phyloP scores from a whole-genome alignment of 257 asterid species.

The Lithospermum erythrorhizon region DNA sequence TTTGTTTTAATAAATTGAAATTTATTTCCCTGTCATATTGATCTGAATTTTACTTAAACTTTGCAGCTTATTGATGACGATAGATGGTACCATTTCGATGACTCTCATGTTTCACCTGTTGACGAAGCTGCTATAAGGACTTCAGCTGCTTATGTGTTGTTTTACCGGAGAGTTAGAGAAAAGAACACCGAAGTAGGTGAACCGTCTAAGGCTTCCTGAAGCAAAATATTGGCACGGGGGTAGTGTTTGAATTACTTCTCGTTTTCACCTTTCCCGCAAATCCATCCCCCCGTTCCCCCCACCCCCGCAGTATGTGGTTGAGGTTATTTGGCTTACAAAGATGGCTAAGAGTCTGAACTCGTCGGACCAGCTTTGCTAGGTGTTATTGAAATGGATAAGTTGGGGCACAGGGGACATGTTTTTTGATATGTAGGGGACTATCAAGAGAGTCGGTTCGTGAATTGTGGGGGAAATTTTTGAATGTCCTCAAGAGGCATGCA shows the following conservation, averaged over 20 bases:
- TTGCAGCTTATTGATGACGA: conserved; percentile 65
- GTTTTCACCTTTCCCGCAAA: neutral
- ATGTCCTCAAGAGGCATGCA: neutral
- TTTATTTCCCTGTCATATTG: neutral
- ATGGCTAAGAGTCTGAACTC: too few species aligned
- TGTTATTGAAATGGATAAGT: too few species aligned
- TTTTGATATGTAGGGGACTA: too few species aligned
- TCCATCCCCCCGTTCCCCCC: neutral
- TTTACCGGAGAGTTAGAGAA: conserved; percentile 59
- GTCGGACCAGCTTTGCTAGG: too few species aligned
- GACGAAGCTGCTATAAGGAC: conserved; percentile 67
- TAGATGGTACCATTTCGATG: conserved; percentile 85
- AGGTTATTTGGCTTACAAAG: neutral
- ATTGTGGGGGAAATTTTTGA: neutral
- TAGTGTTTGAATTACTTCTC: too few species aligned
- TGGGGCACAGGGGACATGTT: too few species aligned
- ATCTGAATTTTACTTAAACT: conserved; percentile 6
- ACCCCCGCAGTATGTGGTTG: neutral
- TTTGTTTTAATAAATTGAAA: neutral
- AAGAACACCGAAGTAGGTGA: conserved; percentile 8
- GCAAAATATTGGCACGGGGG: neutral
- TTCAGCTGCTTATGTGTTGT: conserved; percentile 90
- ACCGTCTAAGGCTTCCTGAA: conserved; percentile 12
- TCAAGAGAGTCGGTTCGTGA: neutral
- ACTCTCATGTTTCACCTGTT: conserved; percentile 67